A percentile compares a stretch with the other conserved stretches of the same genome.
Conservation (phyloP, 2,329 filamentous ascomycete species). For the Cladosporium sp. region DNA sequence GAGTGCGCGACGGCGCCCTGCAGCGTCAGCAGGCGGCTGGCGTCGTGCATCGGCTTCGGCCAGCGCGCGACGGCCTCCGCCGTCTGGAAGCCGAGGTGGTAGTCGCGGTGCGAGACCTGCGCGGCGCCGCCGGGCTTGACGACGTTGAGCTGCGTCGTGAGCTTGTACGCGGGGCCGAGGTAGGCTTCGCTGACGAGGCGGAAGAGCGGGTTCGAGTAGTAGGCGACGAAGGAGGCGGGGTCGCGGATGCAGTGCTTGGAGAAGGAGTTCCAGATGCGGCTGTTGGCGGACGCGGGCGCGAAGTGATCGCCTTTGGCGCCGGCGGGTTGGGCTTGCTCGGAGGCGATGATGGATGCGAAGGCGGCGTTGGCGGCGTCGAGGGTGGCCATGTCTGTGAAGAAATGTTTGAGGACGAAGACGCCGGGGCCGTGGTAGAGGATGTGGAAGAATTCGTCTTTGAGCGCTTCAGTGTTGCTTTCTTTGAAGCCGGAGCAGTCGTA, state of each 20-base stretch:
- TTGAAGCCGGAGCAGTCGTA: slow-evolving; percentile 44
- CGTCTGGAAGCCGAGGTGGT: slow-evolving; percentile 59
- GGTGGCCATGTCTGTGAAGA: slow-evolving; percentile 40
- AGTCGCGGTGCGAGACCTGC: slow-evolving; percentile 56
- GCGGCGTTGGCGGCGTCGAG: slow-evolving; percentile 44
- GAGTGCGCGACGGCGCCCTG: slow-evolving; percentile 59
- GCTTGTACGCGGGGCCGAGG: slow-evolving; percentile 54
- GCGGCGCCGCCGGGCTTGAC: slow-evolving; percentile 53
- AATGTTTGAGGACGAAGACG: slow-evolving; percentile 51
- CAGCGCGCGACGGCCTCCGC: slow-evolving; percentile 40
- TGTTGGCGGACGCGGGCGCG: slow-evolving; percentile 46
- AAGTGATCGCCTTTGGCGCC: slow-evolving; percentile 54
- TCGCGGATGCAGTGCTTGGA: slow-evolving; percentile 52
- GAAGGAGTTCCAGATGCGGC: slow-evolving; percentile 62
- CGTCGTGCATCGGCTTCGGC: slow-evolving; percentile 48
- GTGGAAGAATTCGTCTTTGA: slow-evolving; percentile 58
- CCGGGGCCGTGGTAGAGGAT: slow-evolving; percentile 53
- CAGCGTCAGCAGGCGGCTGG: slow-evolving; percentile 53
- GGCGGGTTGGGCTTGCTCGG: slow-evolving; percentile 33
- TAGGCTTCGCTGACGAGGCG: slow-evolving; percentile 47
- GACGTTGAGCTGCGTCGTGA: slow-evolving; percentile 59
- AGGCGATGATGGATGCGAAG: slow-evolving; percentile 45
- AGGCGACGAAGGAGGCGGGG: slow-evolving; percentile 47
- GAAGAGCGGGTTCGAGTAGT: slow-evolving; percentile 58
- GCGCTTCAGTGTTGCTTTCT: slow-evolving; percentile 26